phyloP scores from a whole-genome alignment of 2,329 filamentous ascomycete species.

The Aspergillus felis region DNA sequence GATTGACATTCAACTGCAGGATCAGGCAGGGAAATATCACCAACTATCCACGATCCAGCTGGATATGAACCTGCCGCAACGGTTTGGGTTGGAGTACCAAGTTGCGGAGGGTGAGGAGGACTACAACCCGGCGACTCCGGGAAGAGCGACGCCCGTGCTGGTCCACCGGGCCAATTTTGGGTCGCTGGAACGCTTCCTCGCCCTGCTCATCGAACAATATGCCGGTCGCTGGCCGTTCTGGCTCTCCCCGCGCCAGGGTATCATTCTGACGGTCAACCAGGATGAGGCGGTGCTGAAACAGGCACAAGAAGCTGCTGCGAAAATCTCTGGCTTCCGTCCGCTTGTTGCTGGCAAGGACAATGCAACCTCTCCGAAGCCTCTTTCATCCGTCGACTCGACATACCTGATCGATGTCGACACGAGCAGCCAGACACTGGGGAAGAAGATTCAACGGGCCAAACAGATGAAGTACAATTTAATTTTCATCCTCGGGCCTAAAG shows the following conservation, averaged over 20 bases:
- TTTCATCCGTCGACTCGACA: constrained; percentile 54
- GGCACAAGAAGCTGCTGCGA: constrained; percentile 48
- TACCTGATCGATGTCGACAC: constrained; percentile 68
- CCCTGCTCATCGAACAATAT: constrained; percentile 78
- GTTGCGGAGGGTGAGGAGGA: constrained; percentile 44
- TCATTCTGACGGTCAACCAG: constrained; percentile 68
- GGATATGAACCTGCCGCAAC: constrained; percentile 82
- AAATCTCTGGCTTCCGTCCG: constrained; percentile 43
- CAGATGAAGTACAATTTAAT: constrained; percentile 69
- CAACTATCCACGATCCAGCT: constrained; percentile 87
- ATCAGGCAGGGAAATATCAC: constrained; percentile 79
- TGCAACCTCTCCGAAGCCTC: constrained; percentile 30
- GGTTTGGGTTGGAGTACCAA: constrained; percentile 73
- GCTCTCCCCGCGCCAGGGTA: constrained; percentile 75
- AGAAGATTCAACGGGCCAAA: constrained; percentile 71
- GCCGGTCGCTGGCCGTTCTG: constrained; percentile 81
- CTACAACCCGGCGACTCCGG: constrained; percentile 43
- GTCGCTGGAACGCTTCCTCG: constrained; percentile 79
- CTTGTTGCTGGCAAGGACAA: constrained; percentile 19
- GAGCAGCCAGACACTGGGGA: constrained; percentile 57
- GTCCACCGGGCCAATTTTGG: constrained; percentile 82
- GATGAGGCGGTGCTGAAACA: constrained; percentile 44
- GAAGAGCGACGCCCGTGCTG: constrained; percentile 67
- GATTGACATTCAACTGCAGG: constrained; percentile 79
- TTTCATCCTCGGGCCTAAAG: constrained; percentile 65